Conservation (phyloP, 2,329 filamentous ascomycete genomes). For the Pestalotiopsis sp. region DNA sequence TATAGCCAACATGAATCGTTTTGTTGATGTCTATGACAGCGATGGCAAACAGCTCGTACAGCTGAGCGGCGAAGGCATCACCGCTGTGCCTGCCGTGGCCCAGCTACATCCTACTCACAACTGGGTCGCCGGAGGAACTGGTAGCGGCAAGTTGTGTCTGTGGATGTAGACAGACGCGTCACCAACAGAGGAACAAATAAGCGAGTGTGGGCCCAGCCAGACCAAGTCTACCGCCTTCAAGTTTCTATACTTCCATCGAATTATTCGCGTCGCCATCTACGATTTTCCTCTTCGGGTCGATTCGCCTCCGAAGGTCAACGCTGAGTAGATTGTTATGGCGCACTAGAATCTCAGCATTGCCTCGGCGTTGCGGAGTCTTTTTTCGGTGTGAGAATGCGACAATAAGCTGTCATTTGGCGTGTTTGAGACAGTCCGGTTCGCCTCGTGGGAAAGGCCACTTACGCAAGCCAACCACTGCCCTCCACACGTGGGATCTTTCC, state of each 20-base stretch:
- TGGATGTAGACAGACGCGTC: slow-evolving; percentile 65
- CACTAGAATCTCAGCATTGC: not conserved
- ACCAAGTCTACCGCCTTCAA: not conserved
- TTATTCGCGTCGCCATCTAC: not conserved
- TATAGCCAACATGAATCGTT: slow-evolving; percentile 97
- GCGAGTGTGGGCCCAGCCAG: not conserved
- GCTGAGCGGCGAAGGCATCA: slow-evolving; percentile 85
- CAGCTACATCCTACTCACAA: slow-evolving; percentile 86
- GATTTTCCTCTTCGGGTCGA: not conserved
- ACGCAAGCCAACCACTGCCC: not conserved
- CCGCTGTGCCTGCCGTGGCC: slow-evolving; percentile 89
- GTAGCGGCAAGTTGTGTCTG: slow-evolving; percentile 87
- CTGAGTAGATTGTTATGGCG: not conserved
- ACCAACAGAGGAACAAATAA: not conserved
- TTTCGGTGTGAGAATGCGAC: not conserved
- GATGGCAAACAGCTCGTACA: slow-evolving; percentile 88
- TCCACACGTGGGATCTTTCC: not conserved
- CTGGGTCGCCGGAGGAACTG: slow-evolving; percentile 92
- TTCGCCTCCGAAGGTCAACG: not conserved
- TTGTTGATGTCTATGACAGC: slow-evolving; percentile 86
- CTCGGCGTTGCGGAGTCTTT: not conserved
- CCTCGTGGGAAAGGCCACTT: not conserved
- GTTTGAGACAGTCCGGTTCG: not conserved
- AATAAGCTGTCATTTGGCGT: not conserved
- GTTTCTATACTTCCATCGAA: not conserved